Base-by-base conservation (phyloP, 108 stramenopile genomes). In the Pseudonitzschia multiseries region DNA sequence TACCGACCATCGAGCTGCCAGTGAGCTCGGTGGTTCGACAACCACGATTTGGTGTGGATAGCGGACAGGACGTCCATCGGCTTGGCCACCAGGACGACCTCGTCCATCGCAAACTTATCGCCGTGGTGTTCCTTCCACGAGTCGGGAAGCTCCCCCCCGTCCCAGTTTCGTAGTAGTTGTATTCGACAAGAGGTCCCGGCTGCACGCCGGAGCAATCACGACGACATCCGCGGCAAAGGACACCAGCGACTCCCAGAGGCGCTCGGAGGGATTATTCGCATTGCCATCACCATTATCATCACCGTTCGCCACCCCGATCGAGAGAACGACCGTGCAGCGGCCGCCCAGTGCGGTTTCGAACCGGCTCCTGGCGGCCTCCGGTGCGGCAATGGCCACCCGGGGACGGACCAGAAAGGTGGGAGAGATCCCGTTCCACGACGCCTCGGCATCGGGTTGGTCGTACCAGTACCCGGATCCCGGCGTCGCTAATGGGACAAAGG, bases 401-500 rank as follows among this genome's bases (percentile, higher is more conserved):
- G 91, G 89, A 24, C 89, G 77, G 26, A 87, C 74, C 65, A 90
- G 72, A 64, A 96, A 93, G 12, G 86, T 74, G 0, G 95, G 84
- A 8, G 89, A 84, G 10, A 81, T 75, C 0, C 95, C 92, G 42
- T 84, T 51, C 62, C 81, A 96, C 0, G 82, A 83, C n/a, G n/a
- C n/a, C 13, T 90, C 92, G 8, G 71, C 24, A 62, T 96, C 95
- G 5, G 92, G 91, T 69, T 83, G 41, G 68, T 93, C 92, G 69
- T 87, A 91, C 92, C 92, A 93, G 65, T 77, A 90, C 21, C 95
- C 95, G 21, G 81, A 76, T 4, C 83, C 86, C 1, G 90, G 79
- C 4, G 83, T 84, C 1, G 80, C 50, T 26, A 86, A 36, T 3
- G 87, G 90, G 27, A 52, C 56, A 68, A 72, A 93, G 0, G 86